Evolutionary conservation across 202 grass and related monocot species (phyloP), one percentile per base, ranked within the genome.

Genomic region (Panicum hallii): DNA sequence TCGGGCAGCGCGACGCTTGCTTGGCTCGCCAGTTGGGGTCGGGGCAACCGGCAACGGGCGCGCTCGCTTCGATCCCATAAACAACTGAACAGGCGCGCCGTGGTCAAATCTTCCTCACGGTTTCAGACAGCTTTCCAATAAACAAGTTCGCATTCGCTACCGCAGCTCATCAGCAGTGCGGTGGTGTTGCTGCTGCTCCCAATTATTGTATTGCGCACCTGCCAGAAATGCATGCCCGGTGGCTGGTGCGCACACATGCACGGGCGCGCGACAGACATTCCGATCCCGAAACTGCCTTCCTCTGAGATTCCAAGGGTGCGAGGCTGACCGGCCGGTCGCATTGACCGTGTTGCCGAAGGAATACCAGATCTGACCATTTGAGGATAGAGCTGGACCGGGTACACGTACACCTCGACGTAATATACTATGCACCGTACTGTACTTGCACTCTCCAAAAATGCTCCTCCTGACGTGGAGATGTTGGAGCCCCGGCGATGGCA

Each of bases 161-260:
- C 20, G 62, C 46, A 66, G 38, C 17, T 38, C 36, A 38, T 48
- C 63, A 0, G 1, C 54, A 7, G 53, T n/a, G 65, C 45, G 36
- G 36, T 38, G 36, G 36, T 38, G 8, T 66, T 45, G 2, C 4
- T 65, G 54, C 6, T 57, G 54, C 4, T 30, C 75, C 3, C 65
- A 13, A 72, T 82, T 82, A 75, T 83, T 87, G 61, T 83, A 83
- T 19, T 44, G 72, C 5, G 28, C 84, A 83, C 74, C 79, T 86
- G 67, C 58, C 9, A 22, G 66, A 82, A 70, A 52, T 60, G 74
- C 56, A 52, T 80, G 62, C 47, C 73, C 6, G 19, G 20, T 80
- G 62, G 40, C 73, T 9, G 19, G 20, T 10, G 43, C 83, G 11
- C 83, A 70, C 49, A 56, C 79, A 87, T 64, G 77, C 58, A 53